Base-by-base conservation (phyloP, 108 stramenopile species). In the Fistulifera pelliculosa region DNA sequence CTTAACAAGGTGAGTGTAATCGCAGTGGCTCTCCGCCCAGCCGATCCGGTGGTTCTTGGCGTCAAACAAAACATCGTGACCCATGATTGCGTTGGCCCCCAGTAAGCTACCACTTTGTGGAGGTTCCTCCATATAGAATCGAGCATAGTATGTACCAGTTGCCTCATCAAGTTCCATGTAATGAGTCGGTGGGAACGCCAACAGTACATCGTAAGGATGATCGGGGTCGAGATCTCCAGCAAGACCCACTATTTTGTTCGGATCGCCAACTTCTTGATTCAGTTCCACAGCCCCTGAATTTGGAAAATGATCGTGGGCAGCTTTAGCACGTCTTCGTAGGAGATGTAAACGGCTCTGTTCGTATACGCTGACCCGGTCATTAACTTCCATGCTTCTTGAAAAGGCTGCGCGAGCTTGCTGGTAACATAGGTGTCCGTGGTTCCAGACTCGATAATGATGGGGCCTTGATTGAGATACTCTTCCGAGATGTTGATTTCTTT, bases 51-150 rank as follows among this genome's bases (percentile, higher is more conserved):
- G 18, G 19, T 42, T 52, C 18, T 66, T 50, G 1, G 62, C 49
- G 60, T 95, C 91, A 69, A 96, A 96, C 1, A 92, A 54, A 7
- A 94, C 73, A 59, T 95, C 83, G 69, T 95, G 92, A 40, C 86
- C 89, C 73, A 75, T 75, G 72, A 97, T 87, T 48, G 90, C 77
- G 59, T 95, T 97, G 27, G 91, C 87, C n/a, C 96, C 96, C 25
- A 79, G 38, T 2, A 74, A 65, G 16, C 62, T 45, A 53, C 59
- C 58, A 12, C 39, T 39, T 27, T 55, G 58, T 8, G 35, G 16
- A 14, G 45, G 27, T 43, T 93, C 83, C 1, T 69, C 71, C 23
- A 86, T 49, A 59, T 80, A 87, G 28, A 94, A 65, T 16, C 81
- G 56, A 5, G 65, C 43, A 12, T 56, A 65, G 59, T 86, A 96